These are phyloP conservation scores for Macrolepiota dolichaula DNA, from an alignment of 768 basidiomycete genomes.

Conservation along the genomic window DNA sequence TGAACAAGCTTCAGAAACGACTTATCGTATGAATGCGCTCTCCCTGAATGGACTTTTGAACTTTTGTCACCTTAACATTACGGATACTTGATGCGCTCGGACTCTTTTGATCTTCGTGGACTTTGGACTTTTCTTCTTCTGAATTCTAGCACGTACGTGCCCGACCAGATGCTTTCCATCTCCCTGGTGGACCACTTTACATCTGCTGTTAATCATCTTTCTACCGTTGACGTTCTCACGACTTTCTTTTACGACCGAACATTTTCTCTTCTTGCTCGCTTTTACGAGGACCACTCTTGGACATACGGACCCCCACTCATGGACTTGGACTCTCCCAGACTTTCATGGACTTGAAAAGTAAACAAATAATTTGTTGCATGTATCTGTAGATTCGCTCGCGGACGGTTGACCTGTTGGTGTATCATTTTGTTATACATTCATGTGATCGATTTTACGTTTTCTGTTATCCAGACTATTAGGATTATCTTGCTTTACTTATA, in stretches of 20 bases:
- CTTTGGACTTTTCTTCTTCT: slow-evolving; percentile 9
- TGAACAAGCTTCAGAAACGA: slow-evolving; percentile 40
- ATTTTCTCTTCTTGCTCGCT: slow-evolving; percentile 7
- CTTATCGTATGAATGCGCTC: slow-evolving; percentile 23
- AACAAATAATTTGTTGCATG: slow-evolving; percentile 12
- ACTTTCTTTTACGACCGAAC: not conserved
- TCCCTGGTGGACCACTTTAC: not conserved
- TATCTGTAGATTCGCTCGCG: slow-evolving; percentile 11
- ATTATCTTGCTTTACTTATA: slow-evolving; percentile 9
- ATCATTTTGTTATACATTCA: slow-evolving; percentile 7
- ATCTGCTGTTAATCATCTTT: slow-evolving; percentile 7
- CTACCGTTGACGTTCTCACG: slow-evolving; percentile 8
- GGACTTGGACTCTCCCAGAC: slow-evolving; percentile 9
- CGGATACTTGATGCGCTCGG: slow-evolving; percentile 15
- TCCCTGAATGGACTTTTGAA: slow-evolving; percentile 15
- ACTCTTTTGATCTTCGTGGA: slow-evolving; percentile 5
- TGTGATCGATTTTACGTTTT: not conserved
- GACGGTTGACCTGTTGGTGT: slow-evolving; percentile 12
- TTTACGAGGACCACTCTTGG: slow-evolving; percentile 1
- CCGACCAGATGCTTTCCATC: not conserved
- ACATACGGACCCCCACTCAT: not conserved
- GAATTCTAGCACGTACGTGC: not conserved
- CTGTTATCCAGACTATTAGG: slow-evolving; percentile 4
- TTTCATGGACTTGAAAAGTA: slow-evolving; percentile 9
- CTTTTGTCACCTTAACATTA: slow-evolving; percentile 1